A percentile compares a stretch with the other conserved stretches of the same genome.
Evolutionary conservation across 2,329 filamentous ascomycete genomes (phyloP).

Genomic region (Aspergillus pseudoviridinutans): DNA sequence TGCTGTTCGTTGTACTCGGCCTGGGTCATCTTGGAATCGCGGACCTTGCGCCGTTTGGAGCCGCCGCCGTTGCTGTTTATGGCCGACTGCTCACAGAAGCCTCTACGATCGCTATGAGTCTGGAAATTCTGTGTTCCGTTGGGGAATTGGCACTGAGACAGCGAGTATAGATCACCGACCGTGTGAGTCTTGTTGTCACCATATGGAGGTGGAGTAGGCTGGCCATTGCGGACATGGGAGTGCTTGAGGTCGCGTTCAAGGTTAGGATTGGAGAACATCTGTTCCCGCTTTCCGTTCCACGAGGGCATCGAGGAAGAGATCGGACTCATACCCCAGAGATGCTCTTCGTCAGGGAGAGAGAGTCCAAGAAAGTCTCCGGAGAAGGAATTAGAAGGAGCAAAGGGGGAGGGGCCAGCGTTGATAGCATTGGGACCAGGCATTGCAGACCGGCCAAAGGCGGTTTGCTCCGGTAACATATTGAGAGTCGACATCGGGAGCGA

Average conservation of each 20-base stretch:
- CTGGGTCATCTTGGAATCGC: conserved; percentile 11
- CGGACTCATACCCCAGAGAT: conserved; percentile 29
- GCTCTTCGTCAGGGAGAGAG: conserved; percentile 27
- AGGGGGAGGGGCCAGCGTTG: conserved; percentile 6
- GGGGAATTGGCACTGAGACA: conserved; percentile 6
- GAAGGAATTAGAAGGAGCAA: conserved; percentile 13
- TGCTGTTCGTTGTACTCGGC: conserved; percentile 19
- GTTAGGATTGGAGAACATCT: conserved; percentile 21
- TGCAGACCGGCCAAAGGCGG: conserved; percentile 11
- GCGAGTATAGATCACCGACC: neutral
- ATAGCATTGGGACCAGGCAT: conserved; percentile 12
- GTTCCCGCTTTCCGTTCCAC: conserved; percentile 25
- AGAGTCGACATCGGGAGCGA: conserved; percentile 15
- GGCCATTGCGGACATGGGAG: conserved; percentile 36
- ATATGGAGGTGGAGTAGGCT: conserved; percentile 35
- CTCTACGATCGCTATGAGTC: conserved; percentile 1
- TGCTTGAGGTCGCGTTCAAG: conserved; percentile 31
- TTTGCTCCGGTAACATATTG: conserved; percentile 19
- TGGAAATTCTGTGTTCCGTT: neutral
- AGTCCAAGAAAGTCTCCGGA: conserved; percentile 27
- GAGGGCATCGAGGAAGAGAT: conserved; percentile 22
- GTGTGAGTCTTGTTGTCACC: conserved; percentile 20
- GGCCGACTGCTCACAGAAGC: conserved; percentile 11
- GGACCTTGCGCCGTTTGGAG: conserved; percentile 17
- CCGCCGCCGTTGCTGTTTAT: conserved; percentile 15